Evolutionary conservation across 164 flowering plant genomes (phyloP).

Genomic region (Liquidambar formosana): DNA sequence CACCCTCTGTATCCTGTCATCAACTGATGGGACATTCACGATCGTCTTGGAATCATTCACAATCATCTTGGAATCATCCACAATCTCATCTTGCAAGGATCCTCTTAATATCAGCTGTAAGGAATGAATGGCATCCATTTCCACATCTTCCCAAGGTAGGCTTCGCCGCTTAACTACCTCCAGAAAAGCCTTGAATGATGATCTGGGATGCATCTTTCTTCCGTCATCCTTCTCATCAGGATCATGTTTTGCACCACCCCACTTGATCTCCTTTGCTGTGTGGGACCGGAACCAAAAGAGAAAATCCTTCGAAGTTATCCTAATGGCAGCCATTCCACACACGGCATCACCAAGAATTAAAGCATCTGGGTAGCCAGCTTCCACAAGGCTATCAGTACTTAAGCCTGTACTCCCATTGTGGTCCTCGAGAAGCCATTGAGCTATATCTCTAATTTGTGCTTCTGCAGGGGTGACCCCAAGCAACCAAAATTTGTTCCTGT

Average conservation of each 20-base stretch:
- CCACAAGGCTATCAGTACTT: constrained; percentile 76
- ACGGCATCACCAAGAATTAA: constrained; percentile 58
- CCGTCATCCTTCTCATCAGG: constrained; percentile 67
- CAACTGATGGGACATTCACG: constrained; percentile 45
- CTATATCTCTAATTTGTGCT: constrained; percentile 54
- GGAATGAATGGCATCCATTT: constrained; percentile 91
- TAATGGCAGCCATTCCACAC: constrained; percentile 78
- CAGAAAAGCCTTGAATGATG: constrained; percentile 84
- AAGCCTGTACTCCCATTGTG: constrained; percentile 58
- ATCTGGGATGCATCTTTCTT: constrained; percentile 79
- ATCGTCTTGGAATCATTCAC: constrained; percentile 44
- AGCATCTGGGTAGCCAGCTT: constrained; percentile 75
- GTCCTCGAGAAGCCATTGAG: constrained; percentile 55
- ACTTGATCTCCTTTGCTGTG: constrained; percentile 71
- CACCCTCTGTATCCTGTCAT: constrained; percentile 35
- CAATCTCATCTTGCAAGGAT: constrained; percentile 52
- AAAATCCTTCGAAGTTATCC: constrained; percentile 56
- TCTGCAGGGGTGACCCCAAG: constrained; percentile 77
- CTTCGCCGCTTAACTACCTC: constrained; percentile 77
- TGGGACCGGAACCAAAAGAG: constrained; percentile 85
- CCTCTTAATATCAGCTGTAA: constrained; percentile 77
- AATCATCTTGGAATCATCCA: constrained; percentile 40
- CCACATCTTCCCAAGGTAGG: constrained; percentile 83
- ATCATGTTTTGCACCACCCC: constrained; percentile 89
- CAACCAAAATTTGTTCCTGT: constrained; percentile 47